Evolutionary conservation across 257 asterid species (phyloP).

Genomic region (Nemophila menziesii): DNA sequence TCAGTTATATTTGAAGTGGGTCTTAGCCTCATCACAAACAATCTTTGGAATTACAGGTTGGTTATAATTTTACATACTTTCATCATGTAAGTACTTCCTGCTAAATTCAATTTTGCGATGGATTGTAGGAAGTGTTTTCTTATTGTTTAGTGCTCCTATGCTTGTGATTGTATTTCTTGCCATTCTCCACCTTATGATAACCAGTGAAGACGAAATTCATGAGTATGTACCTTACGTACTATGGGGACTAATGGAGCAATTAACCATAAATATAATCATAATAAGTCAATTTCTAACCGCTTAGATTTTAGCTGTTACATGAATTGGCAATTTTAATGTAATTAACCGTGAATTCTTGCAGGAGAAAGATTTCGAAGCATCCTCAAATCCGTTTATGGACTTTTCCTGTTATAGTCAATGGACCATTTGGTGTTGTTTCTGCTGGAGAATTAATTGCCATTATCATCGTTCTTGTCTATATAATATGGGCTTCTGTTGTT

Average conservation of each 20-base stretch:
- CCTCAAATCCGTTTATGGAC: conserved; percentile 65
- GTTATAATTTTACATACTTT: neutral
- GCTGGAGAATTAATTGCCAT: conserved; percentile 83
- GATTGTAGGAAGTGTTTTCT: conserved; percentile 46
- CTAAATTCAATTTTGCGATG: no score
- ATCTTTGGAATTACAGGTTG: conserved; percentile 44
- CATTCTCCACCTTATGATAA: conserved; percentile 29
- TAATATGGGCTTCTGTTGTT: conserved; percentile 49
- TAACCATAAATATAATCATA: no score
- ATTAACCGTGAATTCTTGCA: no score
- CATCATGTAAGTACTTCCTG: neutral
- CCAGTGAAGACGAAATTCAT: conserved; percentile 31
- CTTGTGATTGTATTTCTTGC: conserved; percentile 58
- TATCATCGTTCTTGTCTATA: conserved; percentile 27
- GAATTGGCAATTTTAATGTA: no score
- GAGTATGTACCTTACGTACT: no score
- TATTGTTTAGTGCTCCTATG: conserved; percentile 55
- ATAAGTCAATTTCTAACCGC: no score
- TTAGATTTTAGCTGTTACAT: no score
- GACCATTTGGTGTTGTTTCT: conserved; percentile 84
- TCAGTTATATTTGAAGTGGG: conserved; percentile 10
- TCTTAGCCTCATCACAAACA: conserved; percentile 15
- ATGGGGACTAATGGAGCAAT: no score
- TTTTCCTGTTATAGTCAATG: conserved; percentile 68
- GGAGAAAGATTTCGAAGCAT: conserved; percentile 24